A percentile compares a stretch with the other conserved stretches of the same genome.
phyloP scores from a whole-genome alignment of 257 asterid species.

The Capsicum baccatum region DNA sequence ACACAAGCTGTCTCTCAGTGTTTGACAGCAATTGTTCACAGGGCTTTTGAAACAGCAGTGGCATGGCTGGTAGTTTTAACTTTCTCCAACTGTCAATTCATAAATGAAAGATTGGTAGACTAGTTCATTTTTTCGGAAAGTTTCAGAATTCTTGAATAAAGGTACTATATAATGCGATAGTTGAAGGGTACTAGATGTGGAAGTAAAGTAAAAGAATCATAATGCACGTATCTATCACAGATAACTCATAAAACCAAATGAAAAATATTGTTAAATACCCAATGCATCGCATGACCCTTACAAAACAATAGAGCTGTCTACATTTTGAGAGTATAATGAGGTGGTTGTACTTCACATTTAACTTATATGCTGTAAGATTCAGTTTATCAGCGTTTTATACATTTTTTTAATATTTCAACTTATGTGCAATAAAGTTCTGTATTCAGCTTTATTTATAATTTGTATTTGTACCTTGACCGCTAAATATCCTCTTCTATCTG shows the following conservation, averaged over 20 bases:
- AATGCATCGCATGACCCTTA: constrained; percentile 4
- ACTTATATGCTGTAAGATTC: neutral
- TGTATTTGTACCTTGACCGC: neutral
- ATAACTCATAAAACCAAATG: constrained; percentile 20
- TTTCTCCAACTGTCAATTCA: constrained; percentile 1
- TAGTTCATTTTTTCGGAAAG: neutral
- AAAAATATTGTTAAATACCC: neutral
- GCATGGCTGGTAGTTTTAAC: constrained; percentile 81
- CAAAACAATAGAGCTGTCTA: neutral
- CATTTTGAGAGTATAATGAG: neutral
- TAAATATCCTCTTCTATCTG: neutral
- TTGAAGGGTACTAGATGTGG: constrained; percentile 10
- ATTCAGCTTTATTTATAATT: constrained; percentile 1
- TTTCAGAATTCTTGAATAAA: neutral
- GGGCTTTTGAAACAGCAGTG: constrained; percentile 87
- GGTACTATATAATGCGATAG: neutral
- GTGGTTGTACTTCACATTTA: neutral
- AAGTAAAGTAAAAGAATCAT: neutral
- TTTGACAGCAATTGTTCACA: constrained; percentile 91
- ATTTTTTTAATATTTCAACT: neutral
- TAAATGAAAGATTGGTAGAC: constrained; percentile 10
- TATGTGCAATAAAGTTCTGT: neutral
- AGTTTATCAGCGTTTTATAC: neutral
- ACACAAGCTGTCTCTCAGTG: constrained; percentile 94
- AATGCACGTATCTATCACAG: neutral